phyloP scores from a whole-genome alignment of 1,139 yeast genomes.

The Taphrina populina region DNA sequence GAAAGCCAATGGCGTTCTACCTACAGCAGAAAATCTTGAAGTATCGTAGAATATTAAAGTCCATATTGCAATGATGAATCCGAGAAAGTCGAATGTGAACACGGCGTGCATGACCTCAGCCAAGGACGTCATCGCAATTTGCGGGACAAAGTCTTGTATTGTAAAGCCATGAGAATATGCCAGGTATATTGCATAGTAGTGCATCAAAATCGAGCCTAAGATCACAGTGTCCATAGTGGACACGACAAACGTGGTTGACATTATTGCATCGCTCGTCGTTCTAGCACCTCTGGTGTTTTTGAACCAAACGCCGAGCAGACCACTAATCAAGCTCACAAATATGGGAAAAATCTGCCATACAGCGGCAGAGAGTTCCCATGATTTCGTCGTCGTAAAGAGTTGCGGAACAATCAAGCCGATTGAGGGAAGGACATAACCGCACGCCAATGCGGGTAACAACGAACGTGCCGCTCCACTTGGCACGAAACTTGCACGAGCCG shows the following conservation, averaged over 20 bases:
- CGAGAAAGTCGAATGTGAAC: conserved; percentile 21
- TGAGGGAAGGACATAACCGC: conserved; percentile 12
- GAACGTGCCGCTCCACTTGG: conserved; percentile 28
- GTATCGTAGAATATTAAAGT: conserved; percentile 30
- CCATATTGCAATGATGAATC: conserved; percentile 21
- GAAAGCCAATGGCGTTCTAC: conserved; percentile 4
- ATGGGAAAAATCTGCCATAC: conserved; percentile 27
- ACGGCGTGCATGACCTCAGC: conserved; percentile 11
- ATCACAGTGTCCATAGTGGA: conserved; percentile 18
- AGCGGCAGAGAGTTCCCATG: conserved; percentile 6
- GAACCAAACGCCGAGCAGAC: conserved; percentile 16
- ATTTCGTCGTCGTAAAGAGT: not conserved
- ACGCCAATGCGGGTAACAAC: conserved; percentile 13
- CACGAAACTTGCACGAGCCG: conserved; percentile 27
- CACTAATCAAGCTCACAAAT: conserved; percentile 1
- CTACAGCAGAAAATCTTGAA: conserved; percentile 24
- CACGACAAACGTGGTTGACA: conserved; percentile 26
- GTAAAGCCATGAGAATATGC: not conserved
- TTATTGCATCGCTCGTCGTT: conserved; percentile 30
- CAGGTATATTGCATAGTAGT: conserved; percentile 19
- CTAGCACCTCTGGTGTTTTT: not conserved
- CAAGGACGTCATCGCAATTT: not conserved
- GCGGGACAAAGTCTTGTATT: conserved; percentile 3
- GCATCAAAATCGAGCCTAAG: conserved; percentile 15
- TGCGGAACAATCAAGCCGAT: conserved; percentile 10